phyloP scores from a whole-genome alignment of 495 filamentous ascomycete genomes.

The Aspergillus carlsbadensis region DNA sequence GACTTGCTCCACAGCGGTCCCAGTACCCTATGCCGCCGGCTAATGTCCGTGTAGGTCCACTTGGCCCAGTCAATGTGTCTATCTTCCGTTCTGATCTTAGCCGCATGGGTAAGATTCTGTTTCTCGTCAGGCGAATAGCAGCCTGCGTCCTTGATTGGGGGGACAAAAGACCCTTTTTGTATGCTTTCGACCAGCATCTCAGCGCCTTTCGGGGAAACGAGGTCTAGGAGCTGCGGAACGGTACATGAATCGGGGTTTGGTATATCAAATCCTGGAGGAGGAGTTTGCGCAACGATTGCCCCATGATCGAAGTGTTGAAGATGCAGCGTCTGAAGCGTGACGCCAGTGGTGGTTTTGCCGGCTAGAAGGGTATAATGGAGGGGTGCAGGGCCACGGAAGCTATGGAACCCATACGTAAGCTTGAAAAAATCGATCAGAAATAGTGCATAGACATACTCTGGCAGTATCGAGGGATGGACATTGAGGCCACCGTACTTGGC shows the following conservation, averaged over 20 bases:
- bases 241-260: constrained; percentile 42
- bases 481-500: constrained; percentile 86
- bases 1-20: constrained; percentile 55
- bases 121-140: constrained; percentile 26
- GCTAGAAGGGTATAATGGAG: constrained; percentile 75
- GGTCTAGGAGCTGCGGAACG: constrained; percentile 38
- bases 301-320: constrained; percentile 74
- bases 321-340: constrained; percentile 85
- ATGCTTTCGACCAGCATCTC: constrained; percentile 62
- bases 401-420: constrained; percentile 26
- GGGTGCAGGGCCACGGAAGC: constrained; percentile 73
- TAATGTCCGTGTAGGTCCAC: constrained; percentile 48
- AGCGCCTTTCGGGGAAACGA: constrained; percentile 51
- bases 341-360: constrained; percentile 55
- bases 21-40: constrained; percentile 48
- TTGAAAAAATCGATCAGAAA: background rate
- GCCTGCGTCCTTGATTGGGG: constrained; percentile 49
- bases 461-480: constrained; percentile 91
- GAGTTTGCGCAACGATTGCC: constrained; percentile 66
- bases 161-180: constrained; percentile 59
- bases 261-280: constrained; percentile 50
- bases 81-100: constrained; percentile 54
- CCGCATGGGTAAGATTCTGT: constrained; percentile 38
- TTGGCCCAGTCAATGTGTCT: constrained; percentile 52
- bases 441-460: constrained; percentile 55